These are phyloP conservation scores for Sclerotinia borealis DNA, from an alignment of 2,329 filamentous ascomycete species.

Conservation along the genomic window DNA sequence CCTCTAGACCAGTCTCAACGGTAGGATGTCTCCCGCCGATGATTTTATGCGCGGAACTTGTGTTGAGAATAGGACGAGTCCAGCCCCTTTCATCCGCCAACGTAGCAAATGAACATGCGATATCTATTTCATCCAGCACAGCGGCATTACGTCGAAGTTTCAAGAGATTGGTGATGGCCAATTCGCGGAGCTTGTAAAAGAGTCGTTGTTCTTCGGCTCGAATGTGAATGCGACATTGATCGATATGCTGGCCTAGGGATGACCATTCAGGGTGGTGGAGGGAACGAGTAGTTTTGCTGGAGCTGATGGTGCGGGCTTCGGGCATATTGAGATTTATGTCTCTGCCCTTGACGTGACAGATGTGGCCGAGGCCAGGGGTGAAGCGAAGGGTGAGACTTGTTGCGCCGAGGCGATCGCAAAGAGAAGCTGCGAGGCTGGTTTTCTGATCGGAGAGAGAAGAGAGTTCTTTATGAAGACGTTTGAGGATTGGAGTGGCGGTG, in stretches of 20 bases:
- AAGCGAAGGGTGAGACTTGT: slow-evolving; percentile 72
- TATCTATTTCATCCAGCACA: slow-evolving; percentile 91
- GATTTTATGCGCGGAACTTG: slow-evolving; percentile 63
- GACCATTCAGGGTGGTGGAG: slow-evolving; percentile 86
- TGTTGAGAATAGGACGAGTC: slow-evolving; percentile 66
- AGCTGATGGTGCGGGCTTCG: slow-evolving; percentile 53
- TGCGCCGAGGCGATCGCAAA: slow-evolving; percentile 57
- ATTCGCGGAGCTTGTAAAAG: slow-evolving; percentile 65
- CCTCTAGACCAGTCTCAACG: slow-evolving; percentile 74
- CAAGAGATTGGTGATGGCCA: slow-evolving; percentile 75
- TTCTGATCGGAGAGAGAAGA: slow-evolving; percentile 56
- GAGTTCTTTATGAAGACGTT: slow-evolving; percentile 62
- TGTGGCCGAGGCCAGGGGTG: slow-evolving; percentile 81
- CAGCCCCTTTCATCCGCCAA: slow-evolving; percentile 71
- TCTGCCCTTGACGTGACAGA: slow-evolving; percentile 84
- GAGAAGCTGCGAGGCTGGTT: slow-evolving; percentile 47
- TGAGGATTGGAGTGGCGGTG: slow-evolving; percentile 59
- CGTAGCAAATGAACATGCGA: slow-evolving; percentile 76
- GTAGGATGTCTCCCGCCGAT: slow-evolving; percentile 86
- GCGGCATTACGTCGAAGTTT: slow-evolving; percentile 81
- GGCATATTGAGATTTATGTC: slow-evolving; percentile 43
- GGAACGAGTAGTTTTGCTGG: slow-evolving; percentile 76
- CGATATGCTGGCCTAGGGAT: slow-evolving; percentile 68
- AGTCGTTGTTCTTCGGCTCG: slow-evolving; percentile 78
- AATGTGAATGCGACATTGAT: slow-evolving; percentile 71